phyloP scores from a whole-genome alignment of 495 filamentous ascomycete genomes.

The Aspergillus haitiensis region DNA sequence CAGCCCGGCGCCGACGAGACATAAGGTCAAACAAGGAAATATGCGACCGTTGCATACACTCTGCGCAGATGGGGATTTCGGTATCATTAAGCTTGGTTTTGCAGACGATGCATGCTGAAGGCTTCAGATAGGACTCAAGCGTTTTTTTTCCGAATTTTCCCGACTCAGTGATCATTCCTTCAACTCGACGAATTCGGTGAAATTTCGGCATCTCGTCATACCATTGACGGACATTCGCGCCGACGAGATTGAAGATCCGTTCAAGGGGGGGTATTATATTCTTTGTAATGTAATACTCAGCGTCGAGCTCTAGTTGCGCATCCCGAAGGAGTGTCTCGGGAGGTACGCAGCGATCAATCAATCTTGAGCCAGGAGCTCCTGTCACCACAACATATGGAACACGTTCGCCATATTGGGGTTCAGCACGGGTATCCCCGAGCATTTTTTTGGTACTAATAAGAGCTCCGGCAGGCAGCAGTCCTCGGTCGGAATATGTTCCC shows the following conservation, averaged over 20 bases:
- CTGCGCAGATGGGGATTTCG: conserved; percentile 56
- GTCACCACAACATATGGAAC: conserved; percentile 92
- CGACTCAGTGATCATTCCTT: conserved; percentile 29
- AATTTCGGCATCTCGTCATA: conserved; percentile 96
- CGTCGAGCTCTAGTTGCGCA: conserved; percentile 78
- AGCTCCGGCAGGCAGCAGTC: conserved; percentile 79
- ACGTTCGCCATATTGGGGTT: conserved; percentile 94
- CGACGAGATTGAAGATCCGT: conserved; percentile 95
- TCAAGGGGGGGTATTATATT: conserved; percentile 94
- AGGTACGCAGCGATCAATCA: conserved; percentile 87
- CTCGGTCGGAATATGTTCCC: conserved; percentile 82
- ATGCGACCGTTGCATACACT: conserved; percentile 58
- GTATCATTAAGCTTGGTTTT: conserved; percentile 59
- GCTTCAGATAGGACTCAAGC: conserved; percentile 84
- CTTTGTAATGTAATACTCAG: conserved; percentile 95
- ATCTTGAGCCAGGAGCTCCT: conserved; percentile 78
- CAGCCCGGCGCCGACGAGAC: conserved; percentile 57
- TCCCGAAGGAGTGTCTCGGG: conserved; percentile 80
- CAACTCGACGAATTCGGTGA: conserved; percentile 65
- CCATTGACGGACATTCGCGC: conserved; percentile 88
- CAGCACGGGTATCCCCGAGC: conserved; percentile 77
- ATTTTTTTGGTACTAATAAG: conserved; percentile 82
- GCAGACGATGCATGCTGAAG: conserved; percentile 77
- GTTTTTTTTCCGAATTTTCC: conserved; percentile 56
- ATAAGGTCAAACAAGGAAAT: conserved; percentile 62